These are phyloP conservation scores for Erysiphe pisi DNA, from an alignment of 2,329 filamentous ascomycete genomes.

Conservation along the genomic window DNA sequence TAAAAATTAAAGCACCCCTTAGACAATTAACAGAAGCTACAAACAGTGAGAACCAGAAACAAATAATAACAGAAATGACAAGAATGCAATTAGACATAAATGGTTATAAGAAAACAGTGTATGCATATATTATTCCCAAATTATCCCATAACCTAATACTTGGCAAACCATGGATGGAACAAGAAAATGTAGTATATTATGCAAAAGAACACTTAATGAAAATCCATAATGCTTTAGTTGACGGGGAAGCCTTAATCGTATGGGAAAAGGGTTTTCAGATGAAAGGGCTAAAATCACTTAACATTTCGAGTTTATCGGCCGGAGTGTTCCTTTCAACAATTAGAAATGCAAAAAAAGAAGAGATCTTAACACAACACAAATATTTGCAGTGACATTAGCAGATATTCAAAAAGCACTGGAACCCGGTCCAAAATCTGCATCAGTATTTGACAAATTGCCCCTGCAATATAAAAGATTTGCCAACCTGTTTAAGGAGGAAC, in stretches of 20 bases:
- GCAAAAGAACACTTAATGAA: conserved; percentile 20
- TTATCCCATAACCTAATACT: conserved; percentile 19
- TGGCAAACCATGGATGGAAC: too few relatives aligned
- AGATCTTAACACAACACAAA: not conserved
- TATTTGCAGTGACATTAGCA: conserved; percentile 6
- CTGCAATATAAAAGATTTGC: not conserved
- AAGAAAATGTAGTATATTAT: conserved; percentile 3
- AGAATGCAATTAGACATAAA: not conserved
- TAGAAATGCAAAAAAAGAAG: conserved; percentile 13
- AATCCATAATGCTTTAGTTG: not conserved
- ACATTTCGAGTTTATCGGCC: not conserved
- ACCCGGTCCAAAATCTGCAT: not conserved
- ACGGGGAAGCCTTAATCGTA: not conserved
- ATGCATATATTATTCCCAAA: conserved; percentile 16
- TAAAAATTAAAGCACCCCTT: too few relatives aligned
- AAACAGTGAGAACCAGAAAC: too few relatives aligned
- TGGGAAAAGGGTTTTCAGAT: not conserved
- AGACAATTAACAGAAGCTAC: too few relatives aligned
- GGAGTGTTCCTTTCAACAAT: not conserved
- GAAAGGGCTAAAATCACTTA: too few relatives aligned
- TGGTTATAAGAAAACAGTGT: not conserved
- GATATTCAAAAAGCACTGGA: conserved; percentile 16
- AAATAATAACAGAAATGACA: too few relatives aligned
- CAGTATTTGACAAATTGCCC: too few relatives aligned
- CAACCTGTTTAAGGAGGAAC: not conserved